These are phyloP conservation scores for Collybia sordida DNA, from an alignment of 768 basidiomycete genomes.

Conservation along the genomic window DNA sequence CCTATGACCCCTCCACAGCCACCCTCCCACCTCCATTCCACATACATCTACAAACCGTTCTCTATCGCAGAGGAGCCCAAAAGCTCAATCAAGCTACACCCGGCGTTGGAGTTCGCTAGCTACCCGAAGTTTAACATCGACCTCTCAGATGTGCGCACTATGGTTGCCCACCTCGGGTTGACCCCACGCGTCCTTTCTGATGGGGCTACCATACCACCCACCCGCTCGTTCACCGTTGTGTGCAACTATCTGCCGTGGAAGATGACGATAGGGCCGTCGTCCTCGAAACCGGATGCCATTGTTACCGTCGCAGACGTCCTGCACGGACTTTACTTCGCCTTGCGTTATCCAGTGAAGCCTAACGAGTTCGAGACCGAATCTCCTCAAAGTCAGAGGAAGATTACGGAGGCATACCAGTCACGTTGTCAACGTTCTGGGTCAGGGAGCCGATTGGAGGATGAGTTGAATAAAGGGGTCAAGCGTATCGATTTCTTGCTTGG, in stretches of 20 bases:
- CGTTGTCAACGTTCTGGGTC: slow-evolving; percentile 26
- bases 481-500: slow-evolving; percentile 47
- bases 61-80: not conserved
- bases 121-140: slow-evolving; percentile 10
- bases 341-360: slow-evolving; percentile 31
- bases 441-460: slow-evolving; percentile 22
- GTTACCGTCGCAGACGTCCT: slow-evolving; percentile 41
- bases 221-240: slow-evolving; percentile 20
- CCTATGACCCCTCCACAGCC: slow-evolving; percentile 13
- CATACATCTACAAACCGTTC: slow-evolving; percentile 9
- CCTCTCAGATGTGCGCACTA: slow-evolving; percentile 16
- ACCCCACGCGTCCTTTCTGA: slow-evolving; percentile 17
- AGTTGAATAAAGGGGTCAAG: slow-evolving; percentile 37
- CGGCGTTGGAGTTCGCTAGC: slow-evolving; percentile 13
- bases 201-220: slow-evolving; percentile 19
- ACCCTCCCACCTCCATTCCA: slow-evolving; percentile 11
- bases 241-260: slow-evolving; percentile 18
- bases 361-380: slow-evolving; percentile 30
- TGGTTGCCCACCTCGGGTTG: slow-evolving; percentile 7
- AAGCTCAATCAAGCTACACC: slow-evolving; percentile 10
- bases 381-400: slow-evolving; percentile 21
- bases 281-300: slow-evolving; percentile 14
- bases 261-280: slow-evolving; percentile 17
- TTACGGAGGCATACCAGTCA: slow-evolving; percentile 28
- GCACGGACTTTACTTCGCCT: slow-evolving; percentile 34